Percentiles rank a stretch among this genome's conserved stretches.
Evolutionary conservation across 2,329 filamentous ascomycete species (phyloP).

Genomic region (Chaetomium sp.): DNA sequence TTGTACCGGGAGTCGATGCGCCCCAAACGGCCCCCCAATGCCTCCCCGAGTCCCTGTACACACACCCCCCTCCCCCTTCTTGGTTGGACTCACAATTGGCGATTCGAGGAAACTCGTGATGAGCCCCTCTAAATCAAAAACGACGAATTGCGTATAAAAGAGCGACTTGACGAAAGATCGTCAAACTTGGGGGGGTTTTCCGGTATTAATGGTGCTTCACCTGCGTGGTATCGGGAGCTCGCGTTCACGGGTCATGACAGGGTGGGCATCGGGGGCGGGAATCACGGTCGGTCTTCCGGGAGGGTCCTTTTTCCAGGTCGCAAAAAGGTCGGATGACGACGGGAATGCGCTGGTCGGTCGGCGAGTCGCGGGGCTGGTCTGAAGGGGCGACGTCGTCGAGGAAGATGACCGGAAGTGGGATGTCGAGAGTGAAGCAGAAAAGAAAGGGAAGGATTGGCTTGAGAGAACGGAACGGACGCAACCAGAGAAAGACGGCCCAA

Average conservation of each 20-base stretch:
- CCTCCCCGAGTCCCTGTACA: not conserved
- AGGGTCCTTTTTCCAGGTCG: conserved; percentile 29
- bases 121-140: conserved; percentile 19
- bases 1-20: conserved; percentile 18
- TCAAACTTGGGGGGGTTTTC: conserved; percentile 38
- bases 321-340: conserved; percentile 28
- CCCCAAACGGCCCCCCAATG: conserved; percentile 6
- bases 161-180: conserved; percentile 53
- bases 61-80: not conserved
- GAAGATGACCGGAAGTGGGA: conserved; percentile 34
- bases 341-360: conserved; percentile 26
- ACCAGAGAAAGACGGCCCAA: conserved; percentile 16
- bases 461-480: conserved; percentile 31
- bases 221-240: conserved; percentile 32
- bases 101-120: conserved; percentile 12
- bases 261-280: conserved; percentile 37
- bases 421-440: conserved; percentile 35
- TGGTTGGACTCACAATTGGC: conserved; percentile 33
- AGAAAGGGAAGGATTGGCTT: conserved; percentile 27
- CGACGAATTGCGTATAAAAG: conserved; percentile 41
- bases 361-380: conserved; percentile 36
- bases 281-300: conserved; percentile 37
- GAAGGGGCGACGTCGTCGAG: conserved; percentile 34
- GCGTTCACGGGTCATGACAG: conserved; percentile 37
- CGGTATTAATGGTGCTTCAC: conserved; percentile 35